phyloP scores from a whole-genome alignment of 2,329 filamentous ascomycete genomes.

The Aspergillus carbonarius region DNA sequence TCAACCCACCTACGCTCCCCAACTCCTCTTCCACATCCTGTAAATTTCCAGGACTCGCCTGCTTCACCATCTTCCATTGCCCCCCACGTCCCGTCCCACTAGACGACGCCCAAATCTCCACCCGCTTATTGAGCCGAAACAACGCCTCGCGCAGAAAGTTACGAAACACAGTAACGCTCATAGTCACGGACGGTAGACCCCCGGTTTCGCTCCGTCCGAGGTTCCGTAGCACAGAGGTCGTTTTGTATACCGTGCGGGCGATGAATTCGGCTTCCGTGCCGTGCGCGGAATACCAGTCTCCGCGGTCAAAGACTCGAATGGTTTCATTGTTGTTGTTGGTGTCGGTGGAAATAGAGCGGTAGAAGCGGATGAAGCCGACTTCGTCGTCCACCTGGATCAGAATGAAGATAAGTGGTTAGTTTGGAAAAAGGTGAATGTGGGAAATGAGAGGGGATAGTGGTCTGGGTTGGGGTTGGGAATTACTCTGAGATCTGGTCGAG shows the following conservation, averaged over 20 bases:
- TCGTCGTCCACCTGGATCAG: slow-evolving; percentile 81
- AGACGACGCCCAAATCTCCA: slow-evolving; percentile 83
- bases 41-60: slow-evolving; percentile 91
- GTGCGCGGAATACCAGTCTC: slow-evolving; percentile 83
- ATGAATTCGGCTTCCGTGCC: slow-evolving; percentile 49
- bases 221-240: slow-evolving; percentile 89
- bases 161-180: slow-evolving; percentile 91
- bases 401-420: neutral
- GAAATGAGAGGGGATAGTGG: neutral
- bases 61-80: slow-evolving; percentile 87
- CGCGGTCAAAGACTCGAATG: slow-evolving; percentile 87
- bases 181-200: slow-evolving; percentile 89
- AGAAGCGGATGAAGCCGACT: slow-evolving; percentile 93
- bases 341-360: slow-evolving; percentile 70
- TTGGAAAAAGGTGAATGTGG: neutral
- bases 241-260: slow-evolving; percentile 81
- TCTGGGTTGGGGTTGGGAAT: neutral
- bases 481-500: slow-evolving; percentile 71
- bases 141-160: slow-evolving; percentile 94
- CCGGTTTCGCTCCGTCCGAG: slow-evolving; percentile 80
- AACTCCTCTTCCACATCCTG: slow-evolving; percentile 97
- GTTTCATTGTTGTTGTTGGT: slow-evolving; percentile 50
- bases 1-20: slow-evolving; percentile 53
- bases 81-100: slow-evolving; percentile 74
- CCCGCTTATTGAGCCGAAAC: slow-evolving; percentile 82